These are phyloP conservation scores for Metschnikowia cerradonensis DNA, from an alignment of 805 yeast species.

Conservation along the genomic window DNA sequence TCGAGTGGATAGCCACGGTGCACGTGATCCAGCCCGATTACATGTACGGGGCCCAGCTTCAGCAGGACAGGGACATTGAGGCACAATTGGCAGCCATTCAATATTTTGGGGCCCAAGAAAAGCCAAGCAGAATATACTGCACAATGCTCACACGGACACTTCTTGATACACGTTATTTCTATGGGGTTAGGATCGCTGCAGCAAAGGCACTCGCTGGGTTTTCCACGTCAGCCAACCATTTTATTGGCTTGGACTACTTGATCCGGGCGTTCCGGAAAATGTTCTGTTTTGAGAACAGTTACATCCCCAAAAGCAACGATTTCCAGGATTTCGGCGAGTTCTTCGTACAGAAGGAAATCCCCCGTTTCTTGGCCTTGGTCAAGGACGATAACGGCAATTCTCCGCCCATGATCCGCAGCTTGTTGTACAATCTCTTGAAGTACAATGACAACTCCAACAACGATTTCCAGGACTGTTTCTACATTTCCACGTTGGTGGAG, in stretches of 20 bases:
- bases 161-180: conserved; percentile 79
- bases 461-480: conserved; percentile 67
- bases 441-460: conserved; percentile 86
- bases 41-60: conserved; percentile 91
- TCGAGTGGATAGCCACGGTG: conserved; percentile 89
- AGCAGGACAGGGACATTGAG: conserved; percentile 92
- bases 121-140: conserved; percentile 64
- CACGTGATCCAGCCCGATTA: conserved; percentile 86
- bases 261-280: conserved; percentile 62
- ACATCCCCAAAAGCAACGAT: conserved; percentile 75
- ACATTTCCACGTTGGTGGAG: conserved; percentile 54
- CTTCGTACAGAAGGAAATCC: conserved; percentile 67
- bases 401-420: conserved; percentile 52
- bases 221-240: conserved; percentile 58
- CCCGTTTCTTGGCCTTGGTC: conserved; percentile 55
- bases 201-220: conserved; percentile 71
- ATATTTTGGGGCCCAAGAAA: conserved; percentile 59
- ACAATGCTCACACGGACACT: conserved; percentile 74
- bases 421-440: conserved; percentile 66
- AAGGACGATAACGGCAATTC: conserved; percentile 60
- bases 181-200: conserved; percentile 86
- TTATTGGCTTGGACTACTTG: conserved; percentile 69
- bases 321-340: conserved; percentile 68
- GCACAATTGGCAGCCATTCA: conserved; percentile 85
- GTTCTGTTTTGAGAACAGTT: conserved; percentile 63